Conservation (phyloP, 352 stramenopile genomes). For the Phytophthora lateralis region DNA sequence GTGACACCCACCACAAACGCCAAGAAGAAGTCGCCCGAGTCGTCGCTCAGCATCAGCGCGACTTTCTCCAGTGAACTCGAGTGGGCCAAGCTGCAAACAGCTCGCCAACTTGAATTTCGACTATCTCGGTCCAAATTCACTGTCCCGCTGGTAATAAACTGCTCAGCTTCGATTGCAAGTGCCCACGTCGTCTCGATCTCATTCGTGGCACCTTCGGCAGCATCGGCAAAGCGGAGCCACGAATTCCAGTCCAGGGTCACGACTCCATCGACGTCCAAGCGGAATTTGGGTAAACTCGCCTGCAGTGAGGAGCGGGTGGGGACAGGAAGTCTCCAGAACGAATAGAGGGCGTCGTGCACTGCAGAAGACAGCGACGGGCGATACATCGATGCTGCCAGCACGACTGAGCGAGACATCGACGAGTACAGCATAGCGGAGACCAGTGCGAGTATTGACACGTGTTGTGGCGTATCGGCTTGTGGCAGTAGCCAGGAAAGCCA, state of each 20-base stretch:
- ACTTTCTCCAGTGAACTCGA: conserved; percentile 30
- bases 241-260: conserved; percentile 31
- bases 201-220: not conserved
- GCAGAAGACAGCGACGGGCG: conserved; percentile 50
- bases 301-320: conserved; percentile 17
- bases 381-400: conserved; percentile 5
- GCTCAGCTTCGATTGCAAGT: conserved; percentile 45
- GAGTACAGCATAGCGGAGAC: not conserved
- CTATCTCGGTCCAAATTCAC: conserved; percentile 1
- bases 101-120: conserved; percentile 4
- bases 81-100: conserved; percentile 34
- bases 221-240: conserved; percentile 21
- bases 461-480: not conserved
- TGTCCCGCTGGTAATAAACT: conserved; percentile 14
- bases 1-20: conserved; percentile 61
- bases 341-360: conserved; percentile 54
- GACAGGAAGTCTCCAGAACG: conserved; percentile 51
- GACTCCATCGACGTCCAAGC: conserved; percentile 19
- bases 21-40: conserved; percentile 59
- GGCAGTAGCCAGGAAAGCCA: not conserved
- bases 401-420: not conserved
- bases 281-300: conserved; percentile 20
- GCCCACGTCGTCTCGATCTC: conserved; percentile 43
- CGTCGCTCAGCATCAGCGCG: conserved; percentile 21
- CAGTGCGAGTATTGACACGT: not conserved